A percentile compares a stretch with the other conserved stretches of the same genome.
phyloP scores from a whole-genome alignment of 1,139 yeast genomes.

The Hansenula sp. region DNA sequence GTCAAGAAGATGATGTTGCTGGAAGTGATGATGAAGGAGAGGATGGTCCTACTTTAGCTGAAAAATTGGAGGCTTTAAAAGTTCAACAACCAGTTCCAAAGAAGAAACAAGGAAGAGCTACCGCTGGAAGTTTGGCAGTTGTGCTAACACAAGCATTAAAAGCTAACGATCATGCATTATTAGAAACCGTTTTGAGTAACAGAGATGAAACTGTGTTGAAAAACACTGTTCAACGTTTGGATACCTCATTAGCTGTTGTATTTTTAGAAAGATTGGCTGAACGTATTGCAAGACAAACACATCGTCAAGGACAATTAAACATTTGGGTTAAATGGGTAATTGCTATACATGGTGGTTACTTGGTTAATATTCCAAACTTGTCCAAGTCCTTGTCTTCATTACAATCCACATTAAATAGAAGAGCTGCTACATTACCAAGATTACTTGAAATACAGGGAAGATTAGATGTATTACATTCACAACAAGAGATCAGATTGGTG shows the following conservation, averaged over 20 bases:
- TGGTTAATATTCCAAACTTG: slow-evolving; percentile 64
- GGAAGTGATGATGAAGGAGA: slow-evolving; percentile 25
- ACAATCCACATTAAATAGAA: slow-evolving; percentile 70
- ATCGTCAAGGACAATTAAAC: slow-evolving; percentile 65
- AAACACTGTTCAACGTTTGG: slow-evolving; percentile 65
- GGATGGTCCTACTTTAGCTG: slow-evolving; percentile 51
- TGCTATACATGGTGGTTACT: slow-evolving; percentile 83
- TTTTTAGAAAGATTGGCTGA: slow-evolving; percentile 83
- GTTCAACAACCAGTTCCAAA: slow-evolving; percentile 23
- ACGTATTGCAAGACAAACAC: slow-evolving; percentile 64
- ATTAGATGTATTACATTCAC: slow-evolving; percentile 66
- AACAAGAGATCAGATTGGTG: slow-evolving; percentile 53
- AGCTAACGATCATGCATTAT: slow-evolving; percentile 63
- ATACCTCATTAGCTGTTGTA: slow-evolving; percentile 67
- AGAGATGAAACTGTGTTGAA: slow-evolving; percentile 72
- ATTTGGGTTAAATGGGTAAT: slow-evolving; percentile 94
- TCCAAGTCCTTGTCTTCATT: slow-evolving; percentile 66
- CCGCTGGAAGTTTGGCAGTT: slow-evolving; percentile 62
- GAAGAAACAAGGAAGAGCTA: slow-evolving; percentile 28
- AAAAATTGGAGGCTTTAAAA: slow-evolving; percentile 45
- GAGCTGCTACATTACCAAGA: slow-evolving; percentile 74
- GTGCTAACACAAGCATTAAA: slow-evolving; percentile 67
- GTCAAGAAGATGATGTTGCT: slow-evolving; percentile 36
- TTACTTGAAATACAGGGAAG: slow-evolving; percentile 82
- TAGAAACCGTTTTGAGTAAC: slow-evolving; percentile 77